Evolutionary conservation across 352 stramenopile species (phyloP), one percentile per base, ranked within the genome.

Genomic region (Phytophthora vignae): DNA sequence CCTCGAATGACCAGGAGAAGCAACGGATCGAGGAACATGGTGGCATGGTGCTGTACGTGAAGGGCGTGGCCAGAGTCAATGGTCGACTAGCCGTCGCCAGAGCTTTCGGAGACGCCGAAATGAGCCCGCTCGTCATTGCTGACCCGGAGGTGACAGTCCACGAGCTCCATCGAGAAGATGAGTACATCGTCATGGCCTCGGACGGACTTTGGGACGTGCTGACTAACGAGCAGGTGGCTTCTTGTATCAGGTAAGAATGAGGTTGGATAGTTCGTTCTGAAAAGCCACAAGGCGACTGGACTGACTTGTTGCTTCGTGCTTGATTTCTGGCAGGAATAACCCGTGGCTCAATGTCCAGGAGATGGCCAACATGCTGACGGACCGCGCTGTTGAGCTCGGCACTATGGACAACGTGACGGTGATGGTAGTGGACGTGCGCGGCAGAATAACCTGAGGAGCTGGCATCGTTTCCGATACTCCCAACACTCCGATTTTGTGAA

Each of bases 341-440:
- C 77, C 80, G 40, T 90, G 87, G 81, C 71, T 95, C 12, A 78
- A 74, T 9, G 75, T 84, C n/a, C 64, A 89, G 21, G 84, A 91
- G 25, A 77, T 94, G 48, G 73, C 83, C 12, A 66, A 86, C n/a
- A 82, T 92, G 61, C 71, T 95, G 1, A 68, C 85, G 3, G 77
- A 90, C n/a, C 78, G 82, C 17, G 88, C 88, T 12, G 82, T 94
- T 1, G 84, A 95, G 64, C 71, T 86, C 25, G 83, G 83, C 22
- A 92, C 83, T 53, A 69, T 84, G 54, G 88, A 95, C 72, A 95
- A 95, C 68, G 78, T 95, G 53, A 95, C 88, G 5, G 85, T 91
- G 29, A 55, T 93, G 60, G 74, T 93, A 40, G 82, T 91, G 55
- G 86, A 95, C 42, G 76, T 95, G 15, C 87, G 85, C 3, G 53